Evolutionary conservation across 2,329 filamentous ascomycete genomes (phyloP), one percentile per base, ranked within the genome.

Genomic region (Trichoderma sp.): DNA sequence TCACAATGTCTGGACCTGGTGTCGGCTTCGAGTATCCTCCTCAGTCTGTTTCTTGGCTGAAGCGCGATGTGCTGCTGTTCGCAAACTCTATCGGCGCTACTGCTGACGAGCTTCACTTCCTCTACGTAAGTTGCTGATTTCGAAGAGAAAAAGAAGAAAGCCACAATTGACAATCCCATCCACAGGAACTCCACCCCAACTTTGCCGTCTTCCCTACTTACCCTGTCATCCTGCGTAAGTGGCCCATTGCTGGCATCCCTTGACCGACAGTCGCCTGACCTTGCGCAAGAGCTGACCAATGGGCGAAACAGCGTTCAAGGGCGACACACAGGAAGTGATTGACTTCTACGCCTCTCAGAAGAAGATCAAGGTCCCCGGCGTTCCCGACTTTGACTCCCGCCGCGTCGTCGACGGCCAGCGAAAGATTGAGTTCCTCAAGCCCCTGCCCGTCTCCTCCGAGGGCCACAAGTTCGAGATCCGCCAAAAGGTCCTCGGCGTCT

Each of bases 161-260:
- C 18, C 51, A 74, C 69, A 61, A 26, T 43, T 74, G 61, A 67
- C 64, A 39, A 11, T 51, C 70, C n/a, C 64, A 36, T 61, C 36
- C 63, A 0, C 75, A 95, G 93, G 95, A 98, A 83, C 88, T 97
- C 67, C 91, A 97, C 80, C 93, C 94, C 60, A 87, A 92, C 72
- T 98, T 98, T 81, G 83, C 91, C 73, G 92, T 93, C 77, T 98
- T 98, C 82, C 95, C 95, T 21, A 97, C 94, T 57, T 97, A 97
- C 81, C 89, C 93, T 24, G 87, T 95, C 75, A 89, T 96, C 78
- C 89, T 97, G 57, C 90, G 91, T 92, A 84, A 78, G 89, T 56
- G 6, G 12, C 26, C 32, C 21, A 36, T 30, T 34, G 39, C 36
- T 15, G 32, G 6, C 32, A 56, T 36, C n/a, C 21, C 56, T 69